phyloP scores from a whole-genome alignment of 2,329 filamentous ascomycete species.

The Tolypocladium nubicola region DNA sequence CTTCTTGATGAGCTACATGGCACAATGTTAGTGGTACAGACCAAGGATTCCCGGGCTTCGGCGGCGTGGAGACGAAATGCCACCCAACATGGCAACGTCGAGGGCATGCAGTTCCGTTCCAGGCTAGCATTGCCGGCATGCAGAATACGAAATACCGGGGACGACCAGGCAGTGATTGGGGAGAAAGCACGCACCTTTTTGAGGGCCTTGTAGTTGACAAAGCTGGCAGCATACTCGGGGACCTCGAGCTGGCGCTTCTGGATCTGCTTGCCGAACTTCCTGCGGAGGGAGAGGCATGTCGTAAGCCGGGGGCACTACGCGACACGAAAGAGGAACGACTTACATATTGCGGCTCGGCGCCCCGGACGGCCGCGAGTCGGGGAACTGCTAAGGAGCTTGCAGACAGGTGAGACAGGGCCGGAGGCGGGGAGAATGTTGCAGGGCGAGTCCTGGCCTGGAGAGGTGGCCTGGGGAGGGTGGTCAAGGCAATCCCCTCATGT shows the following conservation, averaged over 20 bases:
- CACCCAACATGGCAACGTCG: background rate
- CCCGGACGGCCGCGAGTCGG: conserved; percentile 3
- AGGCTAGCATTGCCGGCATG: background rate
- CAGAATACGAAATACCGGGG: background rate
- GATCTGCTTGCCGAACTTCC: conserved; percentile 99
- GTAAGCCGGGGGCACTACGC: conserved; percentile 1
- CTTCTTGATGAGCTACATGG: conserved; percentile 85
- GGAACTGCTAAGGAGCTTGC: background rate
- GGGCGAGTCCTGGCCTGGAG: background rate
- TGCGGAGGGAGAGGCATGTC: conserved; percentile 25
- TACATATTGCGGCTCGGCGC: conserved; percentile 21
- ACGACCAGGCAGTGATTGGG: background rate
- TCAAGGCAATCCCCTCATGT: conserved; percentile 10
- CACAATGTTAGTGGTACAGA: background rate
- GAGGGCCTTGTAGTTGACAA: conserved; percentile 97
- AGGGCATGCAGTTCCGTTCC: background rate
- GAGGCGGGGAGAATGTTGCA: conserved; percentile 3
- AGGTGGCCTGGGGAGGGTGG: conserved; percentile 4
- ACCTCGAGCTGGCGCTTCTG: conserved; percentile 98
- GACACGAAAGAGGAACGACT: conserved; percentile 10
- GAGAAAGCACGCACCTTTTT: conserved; percentile 63
- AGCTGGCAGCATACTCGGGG: conserved; percentile 97
- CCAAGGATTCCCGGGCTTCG: background rate
- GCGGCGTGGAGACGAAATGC: background rate
- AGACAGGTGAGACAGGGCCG: background rate